Conservation (phyloP, 2,329 filamentous ascomycete genomes). For the Rutstroemia sp. region DNA sequence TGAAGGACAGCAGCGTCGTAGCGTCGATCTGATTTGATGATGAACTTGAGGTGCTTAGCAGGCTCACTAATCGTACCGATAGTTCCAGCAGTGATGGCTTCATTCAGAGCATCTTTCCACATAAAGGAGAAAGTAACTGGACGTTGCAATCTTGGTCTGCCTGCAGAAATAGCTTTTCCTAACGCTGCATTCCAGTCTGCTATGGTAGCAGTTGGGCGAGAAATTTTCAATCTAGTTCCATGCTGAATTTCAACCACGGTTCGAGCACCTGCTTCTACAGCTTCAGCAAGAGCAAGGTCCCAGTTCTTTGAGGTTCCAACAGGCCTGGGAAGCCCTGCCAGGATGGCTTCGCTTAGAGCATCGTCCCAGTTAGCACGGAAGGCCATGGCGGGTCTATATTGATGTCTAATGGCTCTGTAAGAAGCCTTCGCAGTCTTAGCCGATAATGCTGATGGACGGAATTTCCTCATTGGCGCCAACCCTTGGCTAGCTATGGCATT, state of each 20-base stretch:
- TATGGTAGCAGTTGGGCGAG: slow-evolving; percentile 4
- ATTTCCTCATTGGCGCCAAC: slow-evolving; percentile 2
- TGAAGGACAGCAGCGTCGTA: slow-evolving; percentile 15
- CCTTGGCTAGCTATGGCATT: slow-evolving; percentile 3
- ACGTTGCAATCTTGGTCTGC: slow-evolving; percentile 13
- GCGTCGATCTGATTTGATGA: background rate
- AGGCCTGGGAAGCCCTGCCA: slow-evolving; percentile 10
- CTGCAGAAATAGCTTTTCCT: slow-evolving; percentile 10
- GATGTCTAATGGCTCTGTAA: slow-evolving; percentile 14
- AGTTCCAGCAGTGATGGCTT: slow-evolving; percentile 1
- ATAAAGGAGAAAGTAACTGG: background rate
- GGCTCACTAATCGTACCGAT: background rate
- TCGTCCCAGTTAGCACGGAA: slow-evolving; percentile 20
- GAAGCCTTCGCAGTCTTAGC: background rate
- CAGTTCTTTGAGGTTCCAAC: slow-evolving; percentile 11
- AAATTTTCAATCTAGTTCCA: background rate
- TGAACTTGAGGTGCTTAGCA: background rate
- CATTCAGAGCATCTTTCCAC: slow-evolving; percentile 3
- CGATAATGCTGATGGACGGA: background rate
- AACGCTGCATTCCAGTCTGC: slow-evolving; percentile 20
- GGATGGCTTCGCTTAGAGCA: slow-evolving; percentile 22
- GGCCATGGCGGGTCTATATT: slow-evolving; percentile 11
- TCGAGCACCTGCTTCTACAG: slow-evolving; percentile 1
- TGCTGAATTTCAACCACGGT: background rate
- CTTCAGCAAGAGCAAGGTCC: slow-evolving; percentile 16